Evolutionary conservation across 495 filamentous ascomycete species (phyloP).

Genomic region (Penicillium verhagenii): DNA sequence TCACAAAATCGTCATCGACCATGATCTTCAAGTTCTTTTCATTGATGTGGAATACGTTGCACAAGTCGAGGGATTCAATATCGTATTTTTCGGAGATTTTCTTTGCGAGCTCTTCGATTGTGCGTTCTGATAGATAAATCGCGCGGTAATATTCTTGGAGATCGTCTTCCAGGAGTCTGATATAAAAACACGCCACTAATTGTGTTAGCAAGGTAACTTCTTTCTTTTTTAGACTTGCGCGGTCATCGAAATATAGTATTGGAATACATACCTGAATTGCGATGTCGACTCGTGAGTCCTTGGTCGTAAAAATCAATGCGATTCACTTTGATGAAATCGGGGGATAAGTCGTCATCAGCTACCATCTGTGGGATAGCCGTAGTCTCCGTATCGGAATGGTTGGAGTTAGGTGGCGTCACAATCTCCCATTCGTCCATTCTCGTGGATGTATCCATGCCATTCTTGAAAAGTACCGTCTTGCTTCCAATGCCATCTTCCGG

Average conservation of each 20-base stretch:
- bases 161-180: neutral
- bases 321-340: neutral
- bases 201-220: neutral
- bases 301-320: neutral
- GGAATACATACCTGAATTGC: neutral
- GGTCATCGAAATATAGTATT: neutral
- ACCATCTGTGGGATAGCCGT: neutral
- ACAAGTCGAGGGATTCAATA: neutral
- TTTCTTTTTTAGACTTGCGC: too few relatives aligned
- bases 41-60: neutral
- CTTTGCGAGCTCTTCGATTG: neutral
- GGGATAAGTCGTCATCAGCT: neutral
- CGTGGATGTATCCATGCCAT: neutral
- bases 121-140: slow-evolving; percentile 2
- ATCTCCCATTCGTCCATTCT: neutral
- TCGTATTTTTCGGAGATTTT: neutral
- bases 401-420: neutral
- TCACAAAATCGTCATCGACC: slow-evolving; percentile 8
- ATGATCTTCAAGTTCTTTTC: neutral
- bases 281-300: neutral
- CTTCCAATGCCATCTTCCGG: neutral
- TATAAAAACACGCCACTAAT: slow-evolving; percentile 8
- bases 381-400: neutral
- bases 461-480: neutral
- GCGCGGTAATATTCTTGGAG: slow-evolving; percentile 3